phyloP scores from a whole-genome alignment of 2,329 filamentous ascomycete genomes.

The Penicillium glabrum region DNA sequence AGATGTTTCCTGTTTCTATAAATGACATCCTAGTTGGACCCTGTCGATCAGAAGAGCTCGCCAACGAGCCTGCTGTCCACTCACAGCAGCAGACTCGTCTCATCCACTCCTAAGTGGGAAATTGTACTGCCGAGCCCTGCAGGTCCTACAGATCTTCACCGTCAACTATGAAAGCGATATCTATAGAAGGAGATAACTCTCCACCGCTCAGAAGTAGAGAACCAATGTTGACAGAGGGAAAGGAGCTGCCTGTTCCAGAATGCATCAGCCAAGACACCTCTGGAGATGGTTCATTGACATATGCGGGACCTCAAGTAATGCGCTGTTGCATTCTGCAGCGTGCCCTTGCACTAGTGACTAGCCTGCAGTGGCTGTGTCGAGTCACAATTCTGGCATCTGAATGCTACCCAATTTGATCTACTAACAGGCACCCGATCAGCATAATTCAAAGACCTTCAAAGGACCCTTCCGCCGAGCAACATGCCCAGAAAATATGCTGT shows the following conservation, averaged over 20 bases:
- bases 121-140: slow-evolving; percentile 13
- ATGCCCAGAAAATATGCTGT: neutral
- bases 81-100: neutral
- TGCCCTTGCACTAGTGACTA: neutral
- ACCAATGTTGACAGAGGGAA: slow-evolving; percentile 17
- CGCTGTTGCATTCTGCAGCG: neutral
- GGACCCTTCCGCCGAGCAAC: neutral
- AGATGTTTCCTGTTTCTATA: slow-evolving; percentile 10
- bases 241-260: slow-evolving; percentile 17
- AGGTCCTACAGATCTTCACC: slow-evolving; percentile 1
- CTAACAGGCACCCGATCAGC: neutral
- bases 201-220: neutral
- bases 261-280: slow-evolving; percentile 11
- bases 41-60: slow-evolving; percentile 2
- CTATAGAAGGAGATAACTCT: neutral
- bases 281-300: neutral
- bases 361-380: slow-evolving; percentile 4
- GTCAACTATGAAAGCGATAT: slow-evolving; percentile 5
- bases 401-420: neutral
- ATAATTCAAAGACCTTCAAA: neutral
- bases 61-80: neutral
- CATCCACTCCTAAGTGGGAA: neutral
- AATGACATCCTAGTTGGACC: slow-evolving; percentile 4
- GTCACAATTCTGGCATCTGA: neutral
- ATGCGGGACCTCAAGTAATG: neutral